Evolutionary conservation across 257 asterid genomes (phyloP), one percentile per base, ranked within the genome.

Genomic region (Solanum stenotomum): DNA sequence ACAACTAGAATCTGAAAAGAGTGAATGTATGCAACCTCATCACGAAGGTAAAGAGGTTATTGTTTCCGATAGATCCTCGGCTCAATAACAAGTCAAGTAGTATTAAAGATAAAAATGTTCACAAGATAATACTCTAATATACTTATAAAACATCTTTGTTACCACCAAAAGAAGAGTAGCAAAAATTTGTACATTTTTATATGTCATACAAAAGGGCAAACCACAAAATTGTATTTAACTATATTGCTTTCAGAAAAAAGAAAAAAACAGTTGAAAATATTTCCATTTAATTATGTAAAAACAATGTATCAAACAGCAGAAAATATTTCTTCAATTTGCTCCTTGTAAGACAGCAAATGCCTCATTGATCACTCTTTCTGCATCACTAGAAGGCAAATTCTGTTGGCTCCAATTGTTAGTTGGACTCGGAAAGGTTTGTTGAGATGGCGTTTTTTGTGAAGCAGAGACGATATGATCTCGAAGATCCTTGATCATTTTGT

Each of bases 391-490:
- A 84, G 93, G 75, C 90, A 90, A 83, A 31, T 42, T 93, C 75
- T 87, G 87, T 79, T 87, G 91, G 87, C 71, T 90, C 90, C 93
- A 88, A n/a, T 87, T 87, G 83, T 79, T 86, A 63, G 87, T 84
- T 4, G 95, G 92, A 88, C 91, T 88, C 10, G 91, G 87, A 86
- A 89, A 88, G 85, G 88, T 95, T 90, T 90, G 90, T 91, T 90
- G 90, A 11, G 98, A 82, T 11, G 90, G 92, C 42, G 90, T 87
- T 92, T 90, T 93, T 2, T 97, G 90, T 88, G 92, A 90, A 89
- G 92, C 90, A n/a, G 97, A 95, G 1, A 96, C 99, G 20, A 95
- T 93, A 65, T 95, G 98, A 87, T 96, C 98, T 83, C 99, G 92
- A 4, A 96, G 95, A 86, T 96, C 94, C 88, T 95, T 95, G 78